Base-by-base conservation (phyloP, 208 protist species). In the Herpetomonas tarakana region DNA sequence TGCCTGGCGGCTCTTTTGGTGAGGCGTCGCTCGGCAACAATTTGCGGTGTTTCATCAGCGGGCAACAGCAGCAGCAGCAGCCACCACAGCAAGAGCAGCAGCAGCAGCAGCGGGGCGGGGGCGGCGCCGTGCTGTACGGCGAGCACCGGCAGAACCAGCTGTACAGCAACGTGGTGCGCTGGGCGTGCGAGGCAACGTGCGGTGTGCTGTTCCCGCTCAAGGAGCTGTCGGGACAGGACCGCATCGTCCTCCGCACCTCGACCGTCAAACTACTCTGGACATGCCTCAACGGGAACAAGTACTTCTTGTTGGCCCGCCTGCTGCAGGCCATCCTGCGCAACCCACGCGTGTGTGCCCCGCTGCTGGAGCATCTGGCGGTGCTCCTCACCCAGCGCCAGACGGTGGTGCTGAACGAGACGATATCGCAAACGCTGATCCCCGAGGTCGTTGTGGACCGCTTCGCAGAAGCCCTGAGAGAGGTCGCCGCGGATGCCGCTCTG, bases 301-400 rank as follows among this genome's bases (percentile, higher is more conserved):
- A 39, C n/a, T 50, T 60, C 44, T 46, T 87, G 25, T 24, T 91
- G 12, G 64, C 65, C 21, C 71, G 55, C 52, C 67, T 91, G 58
- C 60, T 91, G 2, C 58, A 71, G 35, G 67, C 67, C 3, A 72
- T 91, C 30, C 54, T 92, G 62, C 31, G 47, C 9, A 60, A 84
- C 22, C 69, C 79, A 28, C 69, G 58, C 16, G 30, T 38, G 9
- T 65, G 85, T 30, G 74, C 74, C 29, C 67, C 74, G 41, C 60
- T 92, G 52, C 70, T 92, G 19, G 78, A 92, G 65, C 68, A 87
- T 55, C 58, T 89, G 27, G 79, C 65, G 14, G 76, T 92, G 3
- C 59, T 92, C 2, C 67, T 92, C 18, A 83, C 79, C 1, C 85
- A 92, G 64, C 57, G 65, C 45, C 52, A 53, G 19, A 71, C 56